Conservation (phyloP, 768 basidiomycete species). For the Sarcodon aspratus region DNA sequence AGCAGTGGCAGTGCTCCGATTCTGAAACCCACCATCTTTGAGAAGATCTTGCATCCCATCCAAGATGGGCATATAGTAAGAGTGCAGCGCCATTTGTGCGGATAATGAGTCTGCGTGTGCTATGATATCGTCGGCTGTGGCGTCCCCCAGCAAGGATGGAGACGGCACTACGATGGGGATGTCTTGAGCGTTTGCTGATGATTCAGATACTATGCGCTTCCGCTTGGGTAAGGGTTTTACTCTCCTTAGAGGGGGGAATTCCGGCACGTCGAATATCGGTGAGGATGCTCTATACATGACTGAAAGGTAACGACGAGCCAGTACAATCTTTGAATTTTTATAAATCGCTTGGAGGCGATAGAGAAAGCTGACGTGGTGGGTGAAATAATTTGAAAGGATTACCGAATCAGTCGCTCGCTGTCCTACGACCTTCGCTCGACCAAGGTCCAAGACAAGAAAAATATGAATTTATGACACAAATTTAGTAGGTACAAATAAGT, state of each 20-base stretch:
- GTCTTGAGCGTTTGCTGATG: conserved; percentile 3
- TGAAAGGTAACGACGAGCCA: conserved; percentile 8
- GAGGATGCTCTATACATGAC: conserved; percentile 44
- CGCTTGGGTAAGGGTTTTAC: conserved; percentile 76
- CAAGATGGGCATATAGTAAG: conserved; percentile 51
- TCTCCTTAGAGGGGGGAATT: conserved; percentile 49
- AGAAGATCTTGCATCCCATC: conserved; percentile 36
- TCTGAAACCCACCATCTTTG: conserved; percentile 13
- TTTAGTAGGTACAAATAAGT: conserved; percentile 23
- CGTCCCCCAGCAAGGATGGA: conserved; percentile 25
- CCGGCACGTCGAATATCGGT: conserved; percentile 54
- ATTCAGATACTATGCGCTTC: conserved; percentile 36
- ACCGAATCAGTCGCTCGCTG: conserved; percentile 2
- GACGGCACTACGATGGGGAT: conserved; percentile 13
- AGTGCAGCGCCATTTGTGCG: conserved; percentile 48
- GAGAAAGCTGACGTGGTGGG: neutral
- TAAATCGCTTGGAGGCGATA: conserved; percentile 2
- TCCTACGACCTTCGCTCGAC: neutral
- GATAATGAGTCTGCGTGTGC: conserved; percentile 46
- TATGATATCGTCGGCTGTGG: conserved; percentile 45
- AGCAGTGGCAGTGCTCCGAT: conserved; percentile 8
- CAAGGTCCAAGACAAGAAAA: conserved; percentile 10
- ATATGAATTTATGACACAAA: conserved; percentile 3
- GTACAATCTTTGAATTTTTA: conserved; percentile 3
- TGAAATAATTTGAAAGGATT: conserved; percentile 1